Evolutionary conservation across 176 grass and related monocot species (phyloP).

Genomic region (Eremochloa ophiuroides): DNA sequence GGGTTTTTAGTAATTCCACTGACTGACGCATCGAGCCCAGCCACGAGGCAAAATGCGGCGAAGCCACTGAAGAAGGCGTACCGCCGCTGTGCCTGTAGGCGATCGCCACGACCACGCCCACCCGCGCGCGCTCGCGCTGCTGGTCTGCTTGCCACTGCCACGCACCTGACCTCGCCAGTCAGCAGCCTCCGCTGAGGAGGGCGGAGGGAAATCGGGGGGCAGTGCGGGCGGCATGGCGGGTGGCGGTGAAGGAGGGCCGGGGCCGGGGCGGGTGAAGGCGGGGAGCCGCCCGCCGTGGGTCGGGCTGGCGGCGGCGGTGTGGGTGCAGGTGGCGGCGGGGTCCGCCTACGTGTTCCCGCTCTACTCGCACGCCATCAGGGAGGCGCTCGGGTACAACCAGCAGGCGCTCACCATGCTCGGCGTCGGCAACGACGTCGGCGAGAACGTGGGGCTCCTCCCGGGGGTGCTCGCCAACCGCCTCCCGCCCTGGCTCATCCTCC

Average conservation of each 20-base stretch:
- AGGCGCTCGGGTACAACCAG: conserved; percentile 67
- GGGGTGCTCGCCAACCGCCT: conserved; percentile 73
- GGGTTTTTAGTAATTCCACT: background rate
- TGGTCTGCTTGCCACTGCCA: background rate
- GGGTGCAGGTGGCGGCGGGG: conserved; percentile 90
- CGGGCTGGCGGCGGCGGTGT: conserved; percentile 80
- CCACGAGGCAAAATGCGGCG: background rate
- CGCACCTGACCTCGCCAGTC: background rate
- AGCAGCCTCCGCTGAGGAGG: background rate
- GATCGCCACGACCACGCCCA: background rate
- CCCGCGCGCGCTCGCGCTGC: background rate
- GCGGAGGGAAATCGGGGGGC: background rate
- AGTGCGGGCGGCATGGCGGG: conserved; percentile 18
- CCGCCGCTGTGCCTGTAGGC: background rate
- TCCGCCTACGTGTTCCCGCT: conserved; percentile 84
- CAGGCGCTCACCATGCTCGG: conserved; percentile 77
- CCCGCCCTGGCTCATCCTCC: conserved; percentile 69
- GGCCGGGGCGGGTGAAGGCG: conserved; percentile 46
- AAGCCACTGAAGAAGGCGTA: background rate
- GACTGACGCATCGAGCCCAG: background rate
- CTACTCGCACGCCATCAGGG: conserved; percentile 70
- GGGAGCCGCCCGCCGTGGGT: conserved; percentile 88
- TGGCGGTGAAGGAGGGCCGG: background rate
- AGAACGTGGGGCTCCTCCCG: conserved; percentile 74
- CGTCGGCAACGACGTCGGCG: conserved; percentile 85